These are phyloP conservation scores for Angophora floribunda DNA, from an alignment of 345 rosid species.

Conservation along the genomic window DNA sequence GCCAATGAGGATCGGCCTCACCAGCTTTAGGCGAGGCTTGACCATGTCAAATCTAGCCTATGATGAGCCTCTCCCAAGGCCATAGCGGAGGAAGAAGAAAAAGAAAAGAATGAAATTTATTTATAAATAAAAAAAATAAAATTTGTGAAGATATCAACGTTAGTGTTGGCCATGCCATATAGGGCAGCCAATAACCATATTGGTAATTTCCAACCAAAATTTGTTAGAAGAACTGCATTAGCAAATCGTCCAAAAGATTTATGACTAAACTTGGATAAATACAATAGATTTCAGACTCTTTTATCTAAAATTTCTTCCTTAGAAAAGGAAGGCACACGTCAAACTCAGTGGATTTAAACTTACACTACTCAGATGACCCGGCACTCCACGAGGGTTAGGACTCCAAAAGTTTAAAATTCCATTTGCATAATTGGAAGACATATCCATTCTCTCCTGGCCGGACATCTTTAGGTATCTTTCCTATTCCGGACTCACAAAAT, in stretches of 20 bases:
- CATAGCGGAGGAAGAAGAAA: neutral
- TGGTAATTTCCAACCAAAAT: neutral
- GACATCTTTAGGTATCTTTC: neutral
- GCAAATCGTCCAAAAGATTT: neutral
- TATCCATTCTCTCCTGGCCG: neutral
- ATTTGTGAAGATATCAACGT: rapidly evolving
- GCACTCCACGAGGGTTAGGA: neutral
- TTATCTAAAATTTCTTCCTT: too few species aligned
- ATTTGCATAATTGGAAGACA: neutral
- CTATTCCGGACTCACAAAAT: neutral
- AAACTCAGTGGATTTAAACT: neutral
- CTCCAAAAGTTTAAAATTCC: neutral
- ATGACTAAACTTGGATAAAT: neutral
- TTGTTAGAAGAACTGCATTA: rapidly evolving
- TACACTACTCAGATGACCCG: neutral
- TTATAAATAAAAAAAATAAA: neutral
- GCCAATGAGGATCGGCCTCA: neutral
- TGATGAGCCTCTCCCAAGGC: rapidly evolving
- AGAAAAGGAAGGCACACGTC: neutral
- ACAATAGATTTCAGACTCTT: rapidly evolving
- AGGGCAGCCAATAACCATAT: rapidly evolving
- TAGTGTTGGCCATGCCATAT: rapidly evolving
- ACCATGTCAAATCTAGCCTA: rapidly evolving
- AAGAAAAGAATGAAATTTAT: neutral
- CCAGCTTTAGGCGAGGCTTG: neutral